Evolutionary conservation across 2,329 filamentous ascomycete genomes (phyloP), one percentile per base, ranked within the genome.

Genomic region (Cytospora paraplurivora): DNA sequence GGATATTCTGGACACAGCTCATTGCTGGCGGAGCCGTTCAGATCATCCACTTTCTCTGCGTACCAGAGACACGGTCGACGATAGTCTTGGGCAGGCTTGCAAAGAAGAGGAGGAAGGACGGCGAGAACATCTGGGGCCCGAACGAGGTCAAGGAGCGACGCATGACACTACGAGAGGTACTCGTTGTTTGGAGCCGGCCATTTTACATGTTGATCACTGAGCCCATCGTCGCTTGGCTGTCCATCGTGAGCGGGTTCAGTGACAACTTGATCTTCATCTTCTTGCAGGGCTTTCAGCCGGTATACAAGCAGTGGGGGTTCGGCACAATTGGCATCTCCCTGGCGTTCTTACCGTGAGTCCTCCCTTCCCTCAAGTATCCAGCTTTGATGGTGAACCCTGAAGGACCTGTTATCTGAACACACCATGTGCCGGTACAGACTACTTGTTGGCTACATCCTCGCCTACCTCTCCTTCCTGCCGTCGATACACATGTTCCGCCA

Each of bases 261-360:
- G 89, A 92, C 66, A 88, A 88, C 4, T 82, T 92, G 7, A 91
- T 92, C 75, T 92, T 92, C 78, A 90, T 90, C 79, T 90, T 89
- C 72, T 85, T 92, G 59, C 87, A 92, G 72, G 89, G 85, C 0
- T 92, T 91, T 68, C 74, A 78, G 0, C 78, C 90, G 1, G 88
- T 92, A 1, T 90, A 90, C 70, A 74, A 78, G n/a, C 86, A 91
- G 70, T 92, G 88, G 87, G 71, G 76, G 52, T 51, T 82, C 76
- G 52, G 76, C n/a, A 47, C n/a, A 4, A 47, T 47, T 21, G 44
- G 44, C n/a, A 47, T 21, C n/a, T 89, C 2, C 88, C 86, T 11
- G 76, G 88, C 5, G 78, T 47, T 47, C 44, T 47, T 47, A 47
- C 44, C 44, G n/a, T 47, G 44, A 19, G 44, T 47, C 4, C 8